These are phyloP conservation scores for Sindora glabra DNA, from an alignment of 306 rosid genomes.

Conservation along the genomic window DNA sequence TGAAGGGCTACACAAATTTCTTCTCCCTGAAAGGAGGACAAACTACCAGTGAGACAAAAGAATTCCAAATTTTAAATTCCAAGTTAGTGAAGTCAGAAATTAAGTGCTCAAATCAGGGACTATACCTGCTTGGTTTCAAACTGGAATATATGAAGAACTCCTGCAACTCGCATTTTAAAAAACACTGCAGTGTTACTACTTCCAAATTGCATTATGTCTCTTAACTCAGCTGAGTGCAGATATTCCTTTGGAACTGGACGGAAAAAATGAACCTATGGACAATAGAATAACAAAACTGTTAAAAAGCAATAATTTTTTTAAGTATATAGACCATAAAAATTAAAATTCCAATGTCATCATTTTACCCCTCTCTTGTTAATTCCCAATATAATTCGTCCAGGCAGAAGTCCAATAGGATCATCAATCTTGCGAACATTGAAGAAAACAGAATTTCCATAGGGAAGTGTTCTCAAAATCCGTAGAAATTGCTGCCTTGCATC, in stretches of 20 bases:
- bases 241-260: conserved; percentile 96
- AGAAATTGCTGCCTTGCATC: conserved; percentile 92
- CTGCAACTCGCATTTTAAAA: conserved; percentile 97
- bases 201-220: conserved; percentile 97
- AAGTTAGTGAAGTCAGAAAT: background rate
- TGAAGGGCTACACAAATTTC: conserved; percentile 97
- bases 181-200: conserved; percentile 96
- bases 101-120: background rate
- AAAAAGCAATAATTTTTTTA: background rate
- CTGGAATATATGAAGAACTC: conserved; percentile 91
- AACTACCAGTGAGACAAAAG: conserved; percentile 1
- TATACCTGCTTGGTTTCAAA: conserved; percentile 92
- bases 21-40: conserved; percentile 61
- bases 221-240: conserved; percentile 88
- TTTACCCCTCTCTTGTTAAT: conserved; percentile 95
- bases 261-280: conserved; percentile 74
- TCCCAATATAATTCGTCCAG: conserved; percentile 86
- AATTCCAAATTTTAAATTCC: background rate
- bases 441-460: conserved; percentile 85
- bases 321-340: background rate
- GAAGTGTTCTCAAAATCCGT: conserved; percentile 79
- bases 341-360: background rate
- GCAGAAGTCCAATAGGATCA: conserved; percentile 93
- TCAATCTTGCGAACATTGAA: conserved; percentile 89
- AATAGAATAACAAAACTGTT: conserved; percentile 12